Base-by-base conservation (phyloP, 495 filamentous ascomycete species). In the Jackrogersella multiformis region DNA sequence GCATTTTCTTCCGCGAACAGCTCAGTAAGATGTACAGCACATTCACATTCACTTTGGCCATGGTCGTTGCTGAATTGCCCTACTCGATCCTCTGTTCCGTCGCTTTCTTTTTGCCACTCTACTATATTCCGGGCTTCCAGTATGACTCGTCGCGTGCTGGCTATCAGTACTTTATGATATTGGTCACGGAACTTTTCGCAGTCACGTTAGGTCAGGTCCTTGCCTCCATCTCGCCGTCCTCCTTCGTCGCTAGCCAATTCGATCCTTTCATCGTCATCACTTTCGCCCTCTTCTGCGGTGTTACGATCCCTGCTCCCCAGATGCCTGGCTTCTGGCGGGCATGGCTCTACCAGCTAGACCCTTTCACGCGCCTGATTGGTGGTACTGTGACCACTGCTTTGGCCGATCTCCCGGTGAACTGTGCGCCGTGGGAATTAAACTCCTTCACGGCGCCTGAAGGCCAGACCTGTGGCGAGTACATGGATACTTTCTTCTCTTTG, bases 301-400 rank as follows among this genome's bases (percentile, higher is more conserved):
- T 94, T 53, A 87, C 91, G 7, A 89, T 94, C 54, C 91, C 92
- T 0, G 86, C 84, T 24, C 85, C 86, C 0, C 86, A 89, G 69
- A 91, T 96, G 73, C 91, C 91, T 4, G 74, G 71, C 2, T 94
- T 93, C 78, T 97, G 92, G 89, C 83, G 88, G 10, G 80, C 81
- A 0, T 94, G 92, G 92, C 80, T 96, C 16, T 93, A 94, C 76
- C 78, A 93, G 64, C 85, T 96, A 2, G 89, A 93, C 66, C 93
- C 93, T 0, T 95, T 96, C 76, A 94, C 90, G 1, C 87, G 92
- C 3, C 83, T 96, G 6, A 90, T 97, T 69, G 81, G 86, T 42
- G 93, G 92, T 7, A 91, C 92, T 75, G 84, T 93, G 3, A 86
- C 88, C 0, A 93, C 90, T 2, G 91, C 90, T 55, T 81, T 94